Conservation (phyloP, 768 basidiomycete species). For the Tricholoma sp. region DNA sequence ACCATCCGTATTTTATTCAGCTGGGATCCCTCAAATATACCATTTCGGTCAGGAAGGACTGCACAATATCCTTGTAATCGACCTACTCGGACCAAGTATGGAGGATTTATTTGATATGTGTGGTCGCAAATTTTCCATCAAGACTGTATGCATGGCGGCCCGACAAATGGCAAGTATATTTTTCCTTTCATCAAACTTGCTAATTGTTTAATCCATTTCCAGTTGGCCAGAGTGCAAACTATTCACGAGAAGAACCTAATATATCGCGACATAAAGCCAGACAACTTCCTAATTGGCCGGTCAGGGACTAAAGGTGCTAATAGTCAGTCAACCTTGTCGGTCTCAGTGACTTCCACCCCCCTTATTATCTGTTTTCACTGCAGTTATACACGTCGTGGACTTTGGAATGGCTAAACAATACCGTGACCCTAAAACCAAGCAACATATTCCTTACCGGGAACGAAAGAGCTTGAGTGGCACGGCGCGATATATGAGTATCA, state of each 20-base stretch:
- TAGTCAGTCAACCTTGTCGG: conserved; percentile 36
- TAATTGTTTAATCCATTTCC: conserved; percentile 6
- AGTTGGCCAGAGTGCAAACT: conserved; percentile 94
- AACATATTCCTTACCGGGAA: conserved; percentile 98
- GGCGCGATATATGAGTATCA: conserved; percentile 99
- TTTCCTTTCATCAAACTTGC: conserved; percentile 4
- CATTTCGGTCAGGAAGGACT: conserved; percentile 99
- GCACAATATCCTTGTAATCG: conserved; percentile 98
- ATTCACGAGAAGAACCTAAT: conserved; percentile 99
- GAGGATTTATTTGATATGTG: conserved; percentile 99
- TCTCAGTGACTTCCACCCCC: conserved; percentile 1
- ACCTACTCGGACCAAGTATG: conserved; percentile 91
- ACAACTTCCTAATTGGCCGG: conserved; percentile 97
- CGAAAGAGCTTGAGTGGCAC: conserved; percentile 96
- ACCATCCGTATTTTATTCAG: conserved; percentile 39
- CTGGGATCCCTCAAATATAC: conserved; percentile 98
- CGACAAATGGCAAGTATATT: conserved; percentile 77
- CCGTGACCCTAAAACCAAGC: conserved; percentile 97
- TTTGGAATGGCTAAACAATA: conserved; percentile 99
- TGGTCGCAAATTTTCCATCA: conserved; percentile 93
- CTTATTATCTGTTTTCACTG: conserved; percentile 5
- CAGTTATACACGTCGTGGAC: conserved; percentile 92
- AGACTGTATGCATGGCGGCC: conserved; percentile 99
- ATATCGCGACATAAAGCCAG: conserved; percentile 99
- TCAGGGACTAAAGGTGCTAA: conserved; percentile 89